Evolutionary conservation across 345 rosid genomes (phyloP), one percentile per base, ranked within the genome.

Genomic region (Salix caprea): DNA sequence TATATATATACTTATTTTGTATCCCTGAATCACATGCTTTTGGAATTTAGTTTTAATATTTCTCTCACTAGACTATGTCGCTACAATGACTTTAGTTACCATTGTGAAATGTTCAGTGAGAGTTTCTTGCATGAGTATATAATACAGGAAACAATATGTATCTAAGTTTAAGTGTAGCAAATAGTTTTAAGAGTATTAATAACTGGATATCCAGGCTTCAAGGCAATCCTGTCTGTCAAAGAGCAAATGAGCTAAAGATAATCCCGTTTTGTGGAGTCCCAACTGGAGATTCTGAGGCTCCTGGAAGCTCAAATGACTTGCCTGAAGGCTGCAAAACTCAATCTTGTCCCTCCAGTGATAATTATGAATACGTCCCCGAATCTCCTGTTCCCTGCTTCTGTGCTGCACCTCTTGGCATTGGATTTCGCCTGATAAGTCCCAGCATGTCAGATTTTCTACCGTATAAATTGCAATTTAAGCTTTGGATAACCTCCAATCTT

Each of bases 211-310:
- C 65, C 68, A 91, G 96, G 90, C 94, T 91, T 71, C 72, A 76
- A 32, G 94, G 86, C 7, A 91, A 91, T 74, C 91, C 91, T 24
- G 74, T 90, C 30, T 91, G 94, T 71, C 36, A 75, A 76, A 79
- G 76, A 42, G 81, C 77, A 69, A 85, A 83, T 62, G 84, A 58
- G 37, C 78, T 70, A 6, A 82, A 79, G 65, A 69, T 88, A 62
- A 76, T 44, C 70, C 64, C 66, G 11, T 85, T 87, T 67, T 91
- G 95, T 66, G 86, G 87, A 19, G 19, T 28, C n/a, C 73, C 69
- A 46, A 67, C 14, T 0, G 46, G 48, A 64, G 83, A 74, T 52
- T 64, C 34, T 46, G 86, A 88, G 73, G 64, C 80, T 72, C 81
- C 80, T 30, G 78, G 76, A 71, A 82, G 39, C 28, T 74, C 76